Conservation (phyloP, 1,284 basidiomycete genomes). For the Ganoderma multipileum region DNA sequence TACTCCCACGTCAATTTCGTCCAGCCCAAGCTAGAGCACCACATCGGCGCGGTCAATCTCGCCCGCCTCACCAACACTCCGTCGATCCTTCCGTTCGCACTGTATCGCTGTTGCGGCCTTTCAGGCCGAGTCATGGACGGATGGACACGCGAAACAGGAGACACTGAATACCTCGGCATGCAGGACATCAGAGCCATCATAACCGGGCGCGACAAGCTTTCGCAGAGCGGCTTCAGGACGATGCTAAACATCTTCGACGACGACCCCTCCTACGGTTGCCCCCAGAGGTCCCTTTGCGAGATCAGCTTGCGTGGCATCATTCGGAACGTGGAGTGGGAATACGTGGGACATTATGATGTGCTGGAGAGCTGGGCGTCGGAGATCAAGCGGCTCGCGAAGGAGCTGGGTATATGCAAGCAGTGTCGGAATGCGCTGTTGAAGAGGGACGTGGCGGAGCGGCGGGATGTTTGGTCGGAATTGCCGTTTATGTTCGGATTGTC, state of each 20-base stretch:
- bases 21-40: not conserved
- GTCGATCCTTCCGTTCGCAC: not conserved
- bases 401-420: not conserved
- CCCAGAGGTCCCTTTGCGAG: not conserved
- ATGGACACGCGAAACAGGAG: not conserved
- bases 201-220: not conserved
- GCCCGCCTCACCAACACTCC: not conserved
- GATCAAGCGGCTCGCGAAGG: not conserved
- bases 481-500: not conserved
- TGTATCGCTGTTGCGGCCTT: not conserved
- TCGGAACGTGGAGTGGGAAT: not conserved
- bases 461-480: not conserved
- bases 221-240: not conserved
- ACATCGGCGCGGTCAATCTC: slow-evolving; percentile 9
- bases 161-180: not conserved
- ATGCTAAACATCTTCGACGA: not conserved
- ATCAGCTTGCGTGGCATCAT: not conserved
- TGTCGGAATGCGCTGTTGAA: not conserved
- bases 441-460: not conserved
- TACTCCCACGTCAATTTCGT: not conserved
- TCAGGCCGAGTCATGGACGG: not conserved
- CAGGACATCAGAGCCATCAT: not conserved
- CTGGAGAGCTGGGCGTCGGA: not conserved
- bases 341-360: not conserved
- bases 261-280: not conserved